phyloP scores from a whole-genome alignment of 2,329 filamentous ascomycete genomes.

The Botrytis sinoallii region DNA sequence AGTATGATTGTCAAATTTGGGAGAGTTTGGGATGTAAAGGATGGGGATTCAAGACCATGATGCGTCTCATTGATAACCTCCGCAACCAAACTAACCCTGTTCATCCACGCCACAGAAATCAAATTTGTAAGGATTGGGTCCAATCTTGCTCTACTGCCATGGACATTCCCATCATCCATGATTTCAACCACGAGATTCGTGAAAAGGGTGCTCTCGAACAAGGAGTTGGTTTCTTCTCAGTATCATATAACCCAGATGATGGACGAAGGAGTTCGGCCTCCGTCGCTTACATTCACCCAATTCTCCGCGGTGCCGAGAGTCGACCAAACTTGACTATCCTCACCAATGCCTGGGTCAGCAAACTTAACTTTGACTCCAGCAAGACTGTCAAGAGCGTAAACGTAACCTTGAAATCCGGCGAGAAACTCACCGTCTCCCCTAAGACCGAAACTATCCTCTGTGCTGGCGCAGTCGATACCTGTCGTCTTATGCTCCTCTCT shows the following conservation, averaged over 20 bases:
- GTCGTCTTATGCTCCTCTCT: slow-evolving; percentile 41
- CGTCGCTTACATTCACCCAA: slow-evolving; percentile 90
- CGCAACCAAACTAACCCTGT: slow-evolving; percentile 90
- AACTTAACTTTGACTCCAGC: slow-evolving; percentile 64
- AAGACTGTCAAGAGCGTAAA: slow-evolving; percentile 72
- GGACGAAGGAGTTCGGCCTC: slow-evolving; percentile 81
- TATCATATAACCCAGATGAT: slow-evolving; percentile 87
- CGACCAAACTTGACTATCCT: slow-evolving; percentile 81
- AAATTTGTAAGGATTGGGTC: slow-evolving; percentile 90
- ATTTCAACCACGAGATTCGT: slow-evolving; percentile 85
- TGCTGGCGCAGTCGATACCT: slow-evolving; percentile 40
- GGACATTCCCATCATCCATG: slow-evolving; percentile 74
- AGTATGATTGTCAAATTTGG: slow-evolving; percentile 85
- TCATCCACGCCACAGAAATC: slow-evolving; percentile 79
- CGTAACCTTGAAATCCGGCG: slow-evolving; percentile 56
- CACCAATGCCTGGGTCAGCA: slow-evolving; percentile 84
- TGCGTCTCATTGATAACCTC: slow-evolving; percentile 75
- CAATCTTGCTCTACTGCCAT: slow-evolving; percentile 74
- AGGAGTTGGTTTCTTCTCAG: slow-evolving; percentile 85
- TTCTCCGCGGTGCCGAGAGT: slow-evolving; percentile 77
- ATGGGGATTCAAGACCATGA: slow-evolving; percentile 85
- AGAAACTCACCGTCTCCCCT: slow-evolving; percentile 55
- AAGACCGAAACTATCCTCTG: slow-evolving; percentile 65
- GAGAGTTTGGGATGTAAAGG: slow-evolving; percentile 76
- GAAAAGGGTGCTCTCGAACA: slow-evolving; percentile 68